Percentiles rank a stretch among this genome's conserved stretches.
phyloP scores from a whole-genome alignment of 2,329 filamentous ascomycete species.

The Colletotrichum sublineola region DNA sequence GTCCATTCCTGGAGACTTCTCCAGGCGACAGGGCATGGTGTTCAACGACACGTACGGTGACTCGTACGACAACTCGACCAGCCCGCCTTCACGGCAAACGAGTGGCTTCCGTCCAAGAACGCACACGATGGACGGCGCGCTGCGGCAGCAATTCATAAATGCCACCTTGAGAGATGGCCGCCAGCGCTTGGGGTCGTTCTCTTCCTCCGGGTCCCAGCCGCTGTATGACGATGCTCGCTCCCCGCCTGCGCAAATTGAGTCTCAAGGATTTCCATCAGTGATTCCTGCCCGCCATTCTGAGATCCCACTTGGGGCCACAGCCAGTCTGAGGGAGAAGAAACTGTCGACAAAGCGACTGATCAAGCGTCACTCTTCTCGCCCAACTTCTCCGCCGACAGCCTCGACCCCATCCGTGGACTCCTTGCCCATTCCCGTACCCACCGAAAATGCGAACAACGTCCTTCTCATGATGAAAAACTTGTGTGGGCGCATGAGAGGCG shows the following conservation, averaged over 20 bases:
- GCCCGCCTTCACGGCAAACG: slow-evolving; percentile 49
- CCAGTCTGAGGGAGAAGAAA: slow-evolving; percentile 62
- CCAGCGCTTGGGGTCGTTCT: slow-evolving; percentile 78
- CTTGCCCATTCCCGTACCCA: slow-evolving; percentile 70
- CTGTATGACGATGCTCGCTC: slow-evolving; percentile 64
- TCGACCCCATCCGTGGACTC: slow-evolving; percentile 70
- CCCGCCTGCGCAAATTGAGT: slow-evolving; percentile 57
- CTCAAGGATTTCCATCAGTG: slow-evolving; percentile 59
- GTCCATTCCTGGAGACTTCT: slow-evolving; percentile 59
- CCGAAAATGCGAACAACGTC: slow-evolving; percentile 78
- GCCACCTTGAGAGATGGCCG: slow-evolving; percentile 63
- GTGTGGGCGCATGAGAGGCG: slow-evolving; percentile 84
- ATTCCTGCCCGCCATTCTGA: slow-evolving; percentile 47
- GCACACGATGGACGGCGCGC: slow-evolving; percentile 69
- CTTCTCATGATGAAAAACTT: slow-evolving; percentile 82
- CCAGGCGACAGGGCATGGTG: slow-evolving; percentile 69
- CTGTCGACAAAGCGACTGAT: slow-evolving; percentile 64
- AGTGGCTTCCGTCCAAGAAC: slow-evolving; percentile 65
- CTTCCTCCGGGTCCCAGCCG: slow-evolving; percentile 70
- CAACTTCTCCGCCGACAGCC: slow-evolving; percentile 67
- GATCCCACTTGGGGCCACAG: slow-evolving; percentile 42
- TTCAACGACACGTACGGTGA: slow-evolving; percentile 69
- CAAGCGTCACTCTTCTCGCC: slow-evolving; percentile 69
- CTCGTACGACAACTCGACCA: slow-evolving; percentile 61
- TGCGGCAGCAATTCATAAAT: slow-evolving; percentile 60